Conservation (phyloP, 2,329 filamentous ascomycete genomes). For the Colletotrichum noveboracense region DNA sequence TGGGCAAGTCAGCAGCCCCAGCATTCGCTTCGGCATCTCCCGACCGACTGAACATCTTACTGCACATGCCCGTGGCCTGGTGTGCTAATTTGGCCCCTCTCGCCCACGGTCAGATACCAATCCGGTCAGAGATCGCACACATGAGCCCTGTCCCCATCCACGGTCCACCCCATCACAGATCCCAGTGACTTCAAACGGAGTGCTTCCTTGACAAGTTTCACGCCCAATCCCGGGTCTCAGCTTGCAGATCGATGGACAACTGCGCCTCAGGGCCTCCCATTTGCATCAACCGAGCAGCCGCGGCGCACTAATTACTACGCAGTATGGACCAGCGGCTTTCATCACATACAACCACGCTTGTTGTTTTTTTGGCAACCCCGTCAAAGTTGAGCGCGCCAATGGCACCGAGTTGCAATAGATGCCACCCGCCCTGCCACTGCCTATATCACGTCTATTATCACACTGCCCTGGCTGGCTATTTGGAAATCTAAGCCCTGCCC, state of each 20-base stretch:
- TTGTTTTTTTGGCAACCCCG: neutral
- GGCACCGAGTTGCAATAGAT: slow-evolving; percentile 6
- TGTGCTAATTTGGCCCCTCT: slow-evolving; percentile 4
- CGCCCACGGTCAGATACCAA: slow-evolving; percentile 31
- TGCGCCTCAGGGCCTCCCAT: slow-evolving; percentile 30
- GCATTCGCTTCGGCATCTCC: slow-evolving; percentile 21
- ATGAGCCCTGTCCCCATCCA: slow-evolving; percentile 21
- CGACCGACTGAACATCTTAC: slow-evolving; percentile 16
- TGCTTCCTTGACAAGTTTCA: slow-evolving; percentile 41
- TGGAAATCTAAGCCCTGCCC: slow-evolving; percentile 28
- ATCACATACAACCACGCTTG: neutral
- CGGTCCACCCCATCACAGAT: slow-evolving; percentile 21
- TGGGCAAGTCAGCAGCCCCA: neutral
- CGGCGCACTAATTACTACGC: neutral
- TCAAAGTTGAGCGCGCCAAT: neutral
- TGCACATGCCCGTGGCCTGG: slow-evolving; percentile 18
- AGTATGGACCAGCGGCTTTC: neutral
- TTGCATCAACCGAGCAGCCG: slow-evolving; percentile 6
- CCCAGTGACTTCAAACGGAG: slow-evolving; percentile 23
- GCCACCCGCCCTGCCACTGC: neutral
- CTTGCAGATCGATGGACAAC: slow-evolving; percentile 41
- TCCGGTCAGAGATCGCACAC: slow-evolving; percentile 34
- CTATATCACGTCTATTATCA: slow-evolving; percentile 14
- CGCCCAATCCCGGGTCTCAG: slow-evolving; percentile 45
- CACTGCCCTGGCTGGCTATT: slow-evolving; percentile 5